Evolutionary conservation across 495 filamentous ascomycete genomes (phyloP), one percentile per base, ranked within the genome.

Genomic region (Podospora pseudoanserina): DNA sequence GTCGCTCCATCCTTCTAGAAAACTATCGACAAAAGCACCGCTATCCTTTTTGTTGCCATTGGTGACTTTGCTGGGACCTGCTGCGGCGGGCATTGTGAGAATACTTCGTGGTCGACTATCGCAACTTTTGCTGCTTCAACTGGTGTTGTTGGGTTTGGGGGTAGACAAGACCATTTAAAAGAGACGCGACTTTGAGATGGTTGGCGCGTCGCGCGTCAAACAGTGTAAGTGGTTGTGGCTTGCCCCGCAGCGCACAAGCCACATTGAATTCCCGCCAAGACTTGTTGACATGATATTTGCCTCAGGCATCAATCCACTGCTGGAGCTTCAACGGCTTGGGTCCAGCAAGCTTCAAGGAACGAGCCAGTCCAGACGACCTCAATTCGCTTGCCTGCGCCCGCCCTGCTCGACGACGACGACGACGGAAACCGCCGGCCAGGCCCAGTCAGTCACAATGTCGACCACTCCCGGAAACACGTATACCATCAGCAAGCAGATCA

Each of bases 401-500:
- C 26, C 61, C 32, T 32, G 61, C 61, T 49, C 61, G 61, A 63
- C 68, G 70, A 73, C 77, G 75, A 71, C 71, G 75, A 71, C 72
- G 74, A 58, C 55, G n/a, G 55, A 58, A 49, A 49, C 2, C 15
- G 39, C 39, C 39, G 39, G 39, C 55, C n/a, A 58, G n/a, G 55
- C n/a, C 23, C 20, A 66, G 75, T 72, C 73, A 72, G 72, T 71
- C 76, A 84, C 76, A 55, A 92, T 90, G 89, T 85, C 89, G 71
- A 86, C 82, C 76, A 76, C 85, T 68, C 78, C 83, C 56, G 81
- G 82, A 71, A 80, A 83, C 75, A 84, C 85, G 34, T 86, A 88
- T 74, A 86, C 70, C 49, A 72, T 93, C 66, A 87, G 91, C 71
- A 93, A 93, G 83, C 84, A 84, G 74, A 77, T 90, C 68, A 82